Percentiles rank a stretch among this genome's conserved stretches.
phyloP scores from a whole-genome alignment of 192 early-diverging fungal species.

The Mortierella claussenii region DNA sequence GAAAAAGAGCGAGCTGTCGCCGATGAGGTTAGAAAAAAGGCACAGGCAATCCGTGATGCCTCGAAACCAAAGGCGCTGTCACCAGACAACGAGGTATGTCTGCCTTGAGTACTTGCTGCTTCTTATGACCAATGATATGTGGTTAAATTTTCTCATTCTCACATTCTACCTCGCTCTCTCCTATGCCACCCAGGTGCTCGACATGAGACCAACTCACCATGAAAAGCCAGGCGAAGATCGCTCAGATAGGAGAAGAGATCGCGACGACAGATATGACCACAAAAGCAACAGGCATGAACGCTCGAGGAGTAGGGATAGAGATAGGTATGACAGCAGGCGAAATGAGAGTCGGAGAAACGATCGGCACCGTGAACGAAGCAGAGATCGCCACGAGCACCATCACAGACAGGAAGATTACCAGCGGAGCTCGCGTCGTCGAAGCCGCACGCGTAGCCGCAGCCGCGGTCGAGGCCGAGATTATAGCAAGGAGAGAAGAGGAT shows the following conservation, averaged over 20 bases:
- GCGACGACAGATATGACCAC: conserved; percentile 20
- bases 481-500: conserved; percentile 10
- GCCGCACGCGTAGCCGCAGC: conserved; percentile 39
- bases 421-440: conserved; percentile 38
- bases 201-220: neutral
- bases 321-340: conserved; percentile 19
- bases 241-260: conserved; percentile 15
- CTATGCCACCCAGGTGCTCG: no score
- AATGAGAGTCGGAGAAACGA: conserved; percentile 15
- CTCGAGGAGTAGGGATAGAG: neutral
- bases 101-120: no score
- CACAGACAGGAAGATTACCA: conserved; percentile 14
- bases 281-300: neutral
- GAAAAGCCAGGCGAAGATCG: conserved; percentile 12
- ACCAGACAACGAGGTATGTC: conserved; percentile 17
- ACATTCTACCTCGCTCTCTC: neutral
- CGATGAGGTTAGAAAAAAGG: conserved; percentile 53
- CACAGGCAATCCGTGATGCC: conserved; percentile 20
- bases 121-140: no score
- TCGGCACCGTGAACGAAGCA: conserved; percentile 21
- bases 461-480: conserved; percentile 39
- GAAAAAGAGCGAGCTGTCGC: conserved; percentile 51
- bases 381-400: conserved; percentile 11
- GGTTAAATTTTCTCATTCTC: neutral
- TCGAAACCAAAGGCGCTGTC: conserved; percentile 24